A percentile compares a stretch with the other conserved stretches of the same genome.
Conservation (phyloP, 2,329 filamentous ascomycete genomes). For the Phyllosticta citribraziliensis region DNA sequence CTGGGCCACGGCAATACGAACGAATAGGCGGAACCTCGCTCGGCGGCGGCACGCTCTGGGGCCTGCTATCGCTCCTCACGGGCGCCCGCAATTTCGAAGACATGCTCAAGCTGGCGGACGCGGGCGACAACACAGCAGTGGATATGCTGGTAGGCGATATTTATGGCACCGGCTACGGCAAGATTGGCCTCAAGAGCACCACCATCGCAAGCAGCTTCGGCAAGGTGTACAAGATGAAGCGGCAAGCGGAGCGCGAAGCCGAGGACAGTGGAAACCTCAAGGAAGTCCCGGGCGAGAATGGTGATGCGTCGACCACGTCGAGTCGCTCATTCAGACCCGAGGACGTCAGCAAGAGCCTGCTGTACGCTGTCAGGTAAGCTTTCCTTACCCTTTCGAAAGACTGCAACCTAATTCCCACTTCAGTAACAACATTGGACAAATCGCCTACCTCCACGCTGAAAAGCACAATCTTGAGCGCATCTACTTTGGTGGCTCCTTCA, state of each 20-base stretch:
- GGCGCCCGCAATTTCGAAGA: slow-evolving; percentile 95
- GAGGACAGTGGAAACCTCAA: slow-evolving; percentile 55
- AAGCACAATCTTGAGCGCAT: slow-evolving; percentile 87
- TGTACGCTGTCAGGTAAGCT: slow-evolving; percentile 70
- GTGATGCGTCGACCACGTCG: slow-evolving; percentile 20
- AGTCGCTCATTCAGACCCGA: slow-evolving; percentile 58
- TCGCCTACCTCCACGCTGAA: slow-evolving; percentile 93
- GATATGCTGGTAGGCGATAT: slow-evolving; percentile 98
- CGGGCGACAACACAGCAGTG: slow-evolving; percentile 83
- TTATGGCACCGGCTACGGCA: slow-evolving; percentile 89
- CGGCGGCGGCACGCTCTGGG: slow-evolving; percentile 96
- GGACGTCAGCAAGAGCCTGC: slow-evolving; percentile 81
- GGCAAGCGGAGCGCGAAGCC: slow-evolving; percentile 66
- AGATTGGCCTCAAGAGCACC: slow-evolving; percentile 90
- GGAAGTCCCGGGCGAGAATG: slow-evolving; percentile 8
- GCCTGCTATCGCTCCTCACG: slow-evolving; percentile 79
- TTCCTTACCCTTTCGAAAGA: neutral
- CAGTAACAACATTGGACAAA: slow-evolving; percentile 96
- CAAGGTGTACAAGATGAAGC: slow-evolving; percentile 91
- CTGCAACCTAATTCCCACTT: slow-evolving; percentile 12
- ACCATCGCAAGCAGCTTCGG: slow-evolving; percentile 95
- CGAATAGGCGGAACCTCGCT: slow-evolving; percentile 92
- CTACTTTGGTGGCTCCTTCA: slow-evolving; percentile 96
- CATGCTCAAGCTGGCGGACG: slow-evolving; percentile 86
- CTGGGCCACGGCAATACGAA: slow-evolving; percentile 73